Evolutionary conservation across 192 early-diverging fungal genomes (phyloP).

Genomic region (Linnemannia elongata): DNA sequence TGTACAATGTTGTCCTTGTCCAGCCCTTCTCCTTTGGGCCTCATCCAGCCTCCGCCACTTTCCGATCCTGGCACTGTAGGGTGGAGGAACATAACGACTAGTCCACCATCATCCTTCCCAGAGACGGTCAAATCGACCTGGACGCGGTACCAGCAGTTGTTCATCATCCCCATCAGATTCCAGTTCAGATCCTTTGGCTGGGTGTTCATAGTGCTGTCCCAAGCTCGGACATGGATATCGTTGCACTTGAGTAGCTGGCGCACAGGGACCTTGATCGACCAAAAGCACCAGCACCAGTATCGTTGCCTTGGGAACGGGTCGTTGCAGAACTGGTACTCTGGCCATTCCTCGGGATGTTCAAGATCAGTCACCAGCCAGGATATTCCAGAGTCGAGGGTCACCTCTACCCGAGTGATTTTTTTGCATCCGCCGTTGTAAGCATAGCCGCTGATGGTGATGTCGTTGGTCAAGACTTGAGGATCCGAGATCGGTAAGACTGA

Average conservation of each 20-base stretch:
- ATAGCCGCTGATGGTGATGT: constrained; percentile 76
- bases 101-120: constrained; percentile 17
- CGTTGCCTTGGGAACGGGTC: constrained; percentile 52
- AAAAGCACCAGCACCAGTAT: constrained; percentile 78
- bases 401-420: constrained; percentile 82
- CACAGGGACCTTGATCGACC: constrained; percentile 60
- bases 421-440: constrained; percentile 84
- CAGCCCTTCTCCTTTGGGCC: constrained; percentile 19
- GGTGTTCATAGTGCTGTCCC: constrained; percentile 71
- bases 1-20: background rate
- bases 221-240: constrained; percentile 73
- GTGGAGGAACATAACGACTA: constrained; percentile 60
- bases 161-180: constrained; percentile 88
- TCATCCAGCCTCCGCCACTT: constrained; percentile 69
- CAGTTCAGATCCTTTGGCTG: constrained; percentile 72
- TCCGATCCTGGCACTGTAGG: constrained; percentile 63
- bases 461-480: constrained; percentile 13
- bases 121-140: constrained; percentile 53
- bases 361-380: constrained; percentile 83
- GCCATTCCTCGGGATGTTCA: constrained; percentile 53
- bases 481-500: constrained; percentile 47
- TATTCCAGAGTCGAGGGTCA: constrained; percentile 84
- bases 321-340: constrained; percentile 25
- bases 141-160: constrained; percentile 73
- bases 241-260: constrained; percentile 48